Conservation (phyloP, 345 rosid species). For the Carallia pectinifolia region DNA sequence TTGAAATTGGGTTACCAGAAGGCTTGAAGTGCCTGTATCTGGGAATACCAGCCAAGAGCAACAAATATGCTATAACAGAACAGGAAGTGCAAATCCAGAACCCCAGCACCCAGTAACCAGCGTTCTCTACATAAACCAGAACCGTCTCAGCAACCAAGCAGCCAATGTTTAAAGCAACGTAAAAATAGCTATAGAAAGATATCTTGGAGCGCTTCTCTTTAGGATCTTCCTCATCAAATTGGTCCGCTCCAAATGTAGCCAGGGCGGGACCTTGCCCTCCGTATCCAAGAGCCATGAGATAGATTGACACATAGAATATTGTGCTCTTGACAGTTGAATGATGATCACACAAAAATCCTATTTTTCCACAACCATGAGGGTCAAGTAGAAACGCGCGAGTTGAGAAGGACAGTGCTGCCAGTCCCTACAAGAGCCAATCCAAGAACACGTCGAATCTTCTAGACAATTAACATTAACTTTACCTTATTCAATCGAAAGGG, state of each 20-base stretch:
- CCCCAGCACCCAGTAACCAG: conserved; percentile 38
- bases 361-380: conserved; percentile 32
- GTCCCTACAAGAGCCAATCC: conserved; percentile 23
- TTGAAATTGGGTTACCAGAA: conserved; percentile 35
- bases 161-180: conserved; percentile 37
- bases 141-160: conserved; percentile 39
- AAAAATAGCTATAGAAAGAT: conserved; percentile 40
- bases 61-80: conserved; percentile 20
- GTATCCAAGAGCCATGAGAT: conserved; percentile 31
- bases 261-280: conserved; percentile 34
- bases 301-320: conserved; percentile 29
- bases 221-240: conserved; percentile 41
- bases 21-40: conserved; percentile 33
- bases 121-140: conserved; percentile 32
- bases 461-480: not conserved
- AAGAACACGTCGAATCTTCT: not conserved
- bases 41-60: conserved; percentile 23
- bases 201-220: conserved; percentile 34
- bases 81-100: conserved; percentile 31
- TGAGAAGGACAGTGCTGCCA: conserved; percentile 16
- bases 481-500: not conserved
- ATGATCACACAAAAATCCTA: conserved; percentile 24
- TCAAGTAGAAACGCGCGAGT: conserved; percentile 24
- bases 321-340: conserved; percentile 20
- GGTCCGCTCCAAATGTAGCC: conserved; percentile 41